phyloP scores from a whole-genome alignment of 2,329 filamentous ascomycete genomes.

The Paecilomyces fulvus region DNA sequence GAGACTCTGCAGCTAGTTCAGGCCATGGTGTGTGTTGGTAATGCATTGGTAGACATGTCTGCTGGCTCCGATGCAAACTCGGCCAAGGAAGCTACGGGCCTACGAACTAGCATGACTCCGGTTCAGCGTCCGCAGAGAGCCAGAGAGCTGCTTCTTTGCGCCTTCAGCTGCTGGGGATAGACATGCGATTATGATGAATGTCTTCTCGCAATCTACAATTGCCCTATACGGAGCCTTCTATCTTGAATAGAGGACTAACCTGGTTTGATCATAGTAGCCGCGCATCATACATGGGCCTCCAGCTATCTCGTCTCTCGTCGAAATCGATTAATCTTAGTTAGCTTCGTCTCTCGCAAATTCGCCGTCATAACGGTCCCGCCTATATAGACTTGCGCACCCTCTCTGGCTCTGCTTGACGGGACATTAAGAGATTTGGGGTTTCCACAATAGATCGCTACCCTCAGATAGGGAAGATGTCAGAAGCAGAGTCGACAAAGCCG shows the following conservation, averaged over 20 bases:
- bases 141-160: neutral
- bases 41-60: neutral
- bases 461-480: neutral
- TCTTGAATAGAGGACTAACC: neutral
- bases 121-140: neutral
- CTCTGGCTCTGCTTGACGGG: neutral
- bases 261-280: neutral
- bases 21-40: neutral
- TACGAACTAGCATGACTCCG: neutral
- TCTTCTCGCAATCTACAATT: neutral
- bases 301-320: neutral
- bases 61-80: neutral
- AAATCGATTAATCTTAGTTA: neutral
- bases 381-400: neutral
- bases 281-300: neutral
- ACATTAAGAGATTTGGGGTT: neutral
- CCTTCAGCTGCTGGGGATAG: neutral
- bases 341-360: neutral
- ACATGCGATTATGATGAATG: neutral
- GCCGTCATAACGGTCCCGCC: neutral
- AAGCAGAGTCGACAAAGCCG: slow-evolving; percentile 2
- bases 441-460: neutral
- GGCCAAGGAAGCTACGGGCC: neutral
- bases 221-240: neutral
- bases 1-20: neutral